Conservation (phyloP, 306 rosid genomes). For the Mucuna pruriens region DNA sequence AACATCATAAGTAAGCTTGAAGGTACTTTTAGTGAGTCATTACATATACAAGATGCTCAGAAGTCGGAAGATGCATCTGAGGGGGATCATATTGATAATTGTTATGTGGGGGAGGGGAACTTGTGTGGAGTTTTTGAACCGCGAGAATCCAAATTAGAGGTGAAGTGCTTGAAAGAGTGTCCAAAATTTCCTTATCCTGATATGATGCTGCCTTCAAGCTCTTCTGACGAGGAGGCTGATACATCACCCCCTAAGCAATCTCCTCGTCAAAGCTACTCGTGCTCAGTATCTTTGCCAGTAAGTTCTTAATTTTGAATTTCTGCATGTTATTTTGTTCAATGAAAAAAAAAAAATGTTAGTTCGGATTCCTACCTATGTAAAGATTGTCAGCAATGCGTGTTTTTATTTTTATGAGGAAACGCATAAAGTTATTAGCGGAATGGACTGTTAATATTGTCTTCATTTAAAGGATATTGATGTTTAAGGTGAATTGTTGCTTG, state of each 20-base stretch:
- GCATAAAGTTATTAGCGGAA: background rate
- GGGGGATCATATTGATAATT: conserved; percentile 13
- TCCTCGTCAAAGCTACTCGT: conserved; percentile 40
- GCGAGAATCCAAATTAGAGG: conserved; percentile 29
- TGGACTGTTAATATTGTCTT: background rate
- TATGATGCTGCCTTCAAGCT: conserved; percentile 34
- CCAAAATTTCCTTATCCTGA: conserved; percentile 54
- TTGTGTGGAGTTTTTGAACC: background rate
- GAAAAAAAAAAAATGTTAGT: background rate
- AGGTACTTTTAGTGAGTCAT: conserved; percentile 45
- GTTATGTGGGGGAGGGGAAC: conserved; percentile 32
- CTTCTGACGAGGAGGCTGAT: conserved; percentile 48
- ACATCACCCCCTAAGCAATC: conserved; percentile 38
- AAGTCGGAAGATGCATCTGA: conserved; percentile 36
- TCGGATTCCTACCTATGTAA: background rate
- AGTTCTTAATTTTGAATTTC: conserved; percentile 36
- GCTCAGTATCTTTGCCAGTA: conserved; percentile 60
- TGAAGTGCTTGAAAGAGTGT: conserved; percentile 42
- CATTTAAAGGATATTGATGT: background rate
- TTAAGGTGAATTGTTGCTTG: background rate
- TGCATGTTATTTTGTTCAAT: background rate
- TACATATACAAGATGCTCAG: conserved; percentile 49
- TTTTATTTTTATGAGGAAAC: background rate
- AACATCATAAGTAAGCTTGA: conserved; percentile 51
- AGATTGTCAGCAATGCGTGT: background rate